Evolutionary conservation across 495 filamentous ascomycete species (phyloP).

Genomic region (Talaromyces ruber): DNA sequence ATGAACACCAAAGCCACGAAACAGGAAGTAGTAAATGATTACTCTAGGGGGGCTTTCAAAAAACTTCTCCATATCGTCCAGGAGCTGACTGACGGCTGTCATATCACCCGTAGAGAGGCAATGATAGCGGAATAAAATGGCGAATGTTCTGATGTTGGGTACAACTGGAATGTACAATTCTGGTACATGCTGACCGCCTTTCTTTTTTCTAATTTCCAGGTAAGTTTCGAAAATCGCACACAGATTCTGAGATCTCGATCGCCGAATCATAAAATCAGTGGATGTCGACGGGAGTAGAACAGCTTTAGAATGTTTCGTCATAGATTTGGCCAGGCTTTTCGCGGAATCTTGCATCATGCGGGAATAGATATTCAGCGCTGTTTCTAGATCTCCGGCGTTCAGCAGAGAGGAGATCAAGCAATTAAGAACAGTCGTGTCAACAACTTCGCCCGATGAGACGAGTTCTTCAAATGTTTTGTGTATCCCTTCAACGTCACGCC

Average conservation of each 20-base stretch:
- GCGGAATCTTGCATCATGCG: slow-evolving; percentile 56
- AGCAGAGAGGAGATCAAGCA: slow-evolving; percentile 74
- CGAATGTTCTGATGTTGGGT: slow-evolving; percentile 40
- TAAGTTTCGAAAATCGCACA: slow-evolving; percentile 30
- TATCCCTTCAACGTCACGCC: slow-evolving; percentile 57
- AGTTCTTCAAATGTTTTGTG: slow-evolving; percentile 65
- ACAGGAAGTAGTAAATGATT: slow-evolving; percentile 42
- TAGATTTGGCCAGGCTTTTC: slow-evolving; percentile 8
- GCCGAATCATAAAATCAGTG: slow-evolving; percentile 22
- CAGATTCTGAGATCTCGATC: slow-evolving; percentile 20
- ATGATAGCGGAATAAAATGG: slow-evolving; percentile 31
- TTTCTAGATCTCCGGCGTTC: slow-evolving; percentile 56
- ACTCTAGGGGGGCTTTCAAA: slow-evolving; percentile 29
- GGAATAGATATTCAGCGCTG: slow-evolving; percentile 70
- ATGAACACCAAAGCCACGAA: slow-evolving; percentile 63
- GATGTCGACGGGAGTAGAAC: slow-evolving; percentile 17
- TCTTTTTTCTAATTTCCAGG: slow-evolving; percentile 15
- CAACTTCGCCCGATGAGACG: slow-evolving; percentile 71
- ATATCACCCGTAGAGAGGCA: slow-evolving; percentile 28
- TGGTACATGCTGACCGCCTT: slow-evolving; percentile 21
- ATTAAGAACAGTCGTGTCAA: slow-evolving; percentile 83
- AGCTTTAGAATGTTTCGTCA: neutral
- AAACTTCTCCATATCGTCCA: slow-evolving; percentile 32
- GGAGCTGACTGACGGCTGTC: slow-evolving; percentile 23
- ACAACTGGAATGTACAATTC: slow-evolving; percentile 29